A percentile compares a stretch with the other conserved stretches of the same genome.
These are phyloP conservation scores for Cyclocybe cylindracea DNA, from an alignment of 768 basidiomycete genomes.

Conservation along the genomic window DNA sequence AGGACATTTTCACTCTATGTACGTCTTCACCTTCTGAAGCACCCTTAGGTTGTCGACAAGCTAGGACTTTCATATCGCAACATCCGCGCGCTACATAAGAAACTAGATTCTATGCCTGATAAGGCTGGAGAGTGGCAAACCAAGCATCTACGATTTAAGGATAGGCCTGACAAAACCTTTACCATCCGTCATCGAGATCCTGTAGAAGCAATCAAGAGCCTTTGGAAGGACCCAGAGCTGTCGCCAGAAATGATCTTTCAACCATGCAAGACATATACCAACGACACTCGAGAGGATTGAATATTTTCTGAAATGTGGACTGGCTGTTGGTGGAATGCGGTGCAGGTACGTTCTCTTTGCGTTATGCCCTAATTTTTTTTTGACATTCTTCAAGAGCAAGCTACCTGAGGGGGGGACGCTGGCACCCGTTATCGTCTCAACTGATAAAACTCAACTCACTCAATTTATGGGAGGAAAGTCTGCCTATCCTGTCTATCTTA, in stretches of 20 bases:
- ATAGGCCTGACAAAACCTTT: slow-evolving; percentile 18
- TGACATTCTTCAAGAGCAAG: slow-evolving; percentile 1
- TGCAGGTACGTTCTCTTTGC: slow-evolving; percentile 28
- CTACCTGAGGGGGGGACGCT: slow-evolving; percentile 25
- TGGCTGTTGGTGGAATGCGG: slow-evolving; percentile 34
- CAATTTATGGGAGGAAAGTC: slow-evolving; percentile 34
- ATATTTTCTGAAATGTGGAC: slow-evolving; percentile 39
- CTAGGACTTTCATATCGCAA: slow-evolving; percentile 27
- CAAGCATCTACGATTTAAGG: slow-evolving; percentile 19
- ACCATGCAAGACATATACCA: slow-evolving; percentile 25
- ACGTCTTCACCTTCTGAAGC: too few species aligned
- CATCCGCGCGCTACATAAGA: slow-evolving; percentile 22
- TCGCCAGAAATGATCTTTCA: slow-evolving; percentile 21
- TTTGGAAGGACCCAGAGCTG: slow-evolving; percentile 31
- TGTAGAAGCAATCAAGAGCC: slow-evolving; percentile 26
- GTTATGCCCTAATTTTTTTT: background rate
- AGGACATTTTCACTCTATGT: too few species aligned
- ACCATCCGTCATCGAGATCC: slow-evolving; percentile 25
- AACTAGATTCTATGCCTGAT: slow-evolving; percentile 25
- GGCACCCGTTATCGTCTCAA: slow-evolving; percentile 40
- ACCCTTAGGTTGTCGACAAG: too few species aligned
- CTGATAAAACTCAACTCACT: slow-evolving; percentile 33
- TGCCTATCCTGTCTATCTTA: slow-evolving; percentile 45
- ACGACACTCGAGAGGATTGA: slow-evolving; percentile 12
- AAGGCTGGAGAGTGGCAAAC: slow-evolving; percentile 23